Evolutionary conservation across 441 rosid species (phyloP).

Genomic region (Bruguiera hainesii): DNA sequence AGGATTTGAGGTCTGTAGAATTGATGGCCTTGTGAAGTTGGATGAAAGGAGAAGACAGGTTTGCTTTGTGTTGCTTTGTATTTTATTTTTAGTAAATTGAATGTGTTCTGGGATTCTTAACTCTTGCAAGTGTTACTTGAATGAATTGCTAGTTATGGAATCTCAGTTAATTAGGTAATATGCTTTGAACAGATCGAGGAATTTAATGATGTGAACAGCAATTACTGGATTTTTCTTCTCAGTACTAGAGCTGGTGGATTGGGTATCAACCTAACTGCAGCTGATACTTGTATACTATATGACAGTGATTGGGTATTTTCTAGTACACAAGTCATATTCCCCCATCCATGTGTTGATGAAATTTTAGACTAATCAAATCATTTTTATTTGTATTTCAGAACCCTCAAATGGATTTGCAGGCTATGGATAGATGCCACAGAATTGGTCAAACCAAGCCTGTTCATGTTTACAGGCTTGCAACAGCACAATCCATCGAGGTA

Average conservation of each 20-base stretch:
- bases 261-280: constrained; percentile 97
- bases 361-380: constrained; percentile 2
- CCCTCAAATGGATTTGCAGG: constrained; percentile 99
- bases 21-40: constrained; percentile 80
- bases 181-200: constrained; percentile 59
- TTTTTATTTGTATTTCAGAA: constrained; percentile 48
- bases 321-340: constrained; percentile 11
- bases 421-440: constrained; percentile 99
- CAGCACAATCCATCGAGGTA: constrained; percentile 96
- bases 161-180: background rate
- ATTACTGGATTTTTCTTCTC: constrained; percentile 67
- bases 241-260: constrained; percentile 99
- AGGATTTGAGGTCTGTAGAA: constrained; percentile 87
- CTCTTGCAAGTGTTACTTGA: background rate
- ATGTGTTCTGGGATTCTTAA: background rate
- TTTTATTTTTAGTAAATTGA: background rate
- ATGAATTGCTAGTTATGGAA: background rate
- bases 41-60: constrained; percentile 94
- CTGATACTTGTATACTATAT: constrained; percentile 92
- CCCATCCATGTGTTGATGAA: background rate
- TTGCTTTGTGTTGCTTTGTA: constrained; percentile 1
- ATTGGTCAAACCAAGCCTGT: constrained; percentile 99
- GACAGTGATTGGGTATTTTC: constrained; percentile 94
- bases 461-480: constrained; percentile 94
- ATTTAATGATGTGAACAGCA: constrained; percentile 76